Conservation (phyloP, 257 asterid genomes). For the Ballota nigra region DNA sequence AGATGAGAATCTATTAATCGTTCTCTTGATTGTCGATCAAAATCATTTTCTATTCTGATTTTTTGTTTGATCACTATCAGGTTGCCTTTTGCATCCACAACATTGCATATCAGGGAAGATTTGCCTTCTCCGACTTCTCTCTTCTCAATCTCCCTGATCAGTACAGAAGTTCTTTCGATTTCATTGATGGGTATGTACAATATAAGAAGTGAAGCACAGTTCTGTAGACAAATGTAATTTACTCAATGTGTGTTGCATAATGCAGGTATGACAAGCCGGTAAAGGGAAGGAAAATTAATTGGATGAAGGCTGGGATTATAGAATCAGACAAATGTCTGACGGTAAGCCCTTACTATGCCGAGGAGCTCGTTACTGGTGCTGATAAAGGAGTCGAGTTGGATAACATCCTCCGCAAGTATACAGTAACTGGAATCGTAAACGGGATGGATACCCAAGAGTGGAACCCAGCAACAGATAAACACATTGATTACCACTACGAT, state of each 20-base stretch:
- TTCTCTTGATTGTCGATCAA: neutral
- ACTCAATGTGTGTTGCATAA: neutral
- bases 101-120: slow-evolving; percentile 97
- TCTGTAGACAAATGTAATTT: neutral
- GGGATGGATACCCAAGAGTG: slow-evolving; percentile 97
- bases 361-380: slow-evolving; percentile 69
- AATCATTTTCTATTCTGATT: neutral
- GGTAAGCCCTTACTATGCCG: slow-evolving; percentile 89
- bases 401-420: slow-evolving; percentile 41
- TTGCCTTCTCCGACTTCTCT: slow-evolving; percentile 66
- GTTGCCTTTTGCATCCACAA: slow-evolving; percentile 97
- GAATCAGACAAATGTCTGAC: slow-evolving; percentile 68
- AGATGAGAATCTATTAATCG: neutral
- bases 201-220: neutral
- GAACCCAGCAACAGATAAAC: slow-evolving; percentile 86
- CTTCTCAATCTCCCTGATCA: slow-evolving; percentile 79
- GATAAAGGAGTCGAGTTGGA: slow-evolving; percentile 93
- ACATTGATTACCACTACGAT: slow-evolving; percentile 62
- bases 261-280: slow-evolving; percentile 75
- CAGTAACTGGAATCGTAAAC: slow-evolving; percentile 65
- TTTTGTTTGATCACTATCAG: slow-evolving; percentile 29
- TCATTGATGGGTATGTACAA: slow-evolving; percentile 77
- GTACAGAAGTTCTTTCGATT: slow-evolving; percentile 81
- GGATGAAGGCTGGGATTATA: slow-evolving; percentile 92
- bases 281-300: slow-evolving; percentile 90